phyloP scores from a whole-genome alignment of 495 filamentous ascomycete species.

The Thermochaetoides thermophila region DNA sequence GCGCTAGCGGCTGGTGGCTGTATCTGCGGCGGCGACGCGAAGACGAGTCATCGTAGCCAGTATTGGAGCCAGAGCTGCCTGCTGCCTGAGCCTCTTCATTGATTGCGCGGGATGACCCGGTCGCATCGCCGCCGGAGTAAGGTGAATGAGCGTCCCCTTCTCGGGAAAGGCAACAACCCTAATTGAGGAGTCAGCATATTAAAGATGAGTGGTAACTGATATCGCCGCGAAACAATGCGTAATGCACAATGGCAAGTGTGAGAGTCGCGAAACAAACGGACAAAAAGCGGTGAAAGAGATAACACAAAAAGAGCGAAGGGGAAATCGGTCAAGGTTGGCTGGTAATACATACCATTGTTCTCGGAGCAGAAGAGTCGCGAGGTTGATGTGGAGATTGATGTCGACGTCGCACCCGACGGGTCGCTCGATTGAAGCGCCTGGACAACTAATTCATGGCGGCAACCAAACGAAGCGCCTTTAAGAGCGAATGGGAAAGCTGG shows the following conservation, averaged over 20 bases:
- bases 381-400: background rate
- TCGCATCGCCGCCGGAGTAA: slow-evolving; percentile 22
- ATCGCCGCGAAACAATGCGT: background rate
- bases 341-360: slow-evolving; percentile 11
- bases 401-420: slow-evolving; percentile 10
- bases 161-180: slow-evolving; percentile 38
- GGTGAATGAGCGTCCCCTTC: slow-evolving; percentile 28
- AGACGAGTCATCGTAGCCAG: slow-evolving; percentile 11
- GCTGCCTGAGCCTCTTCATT: slow-evolving; percentile 17
- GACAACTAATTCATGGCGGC: slow-evolving; percentile 21
- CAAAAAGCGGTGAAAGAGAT: background rate
- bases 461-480: too few relatives aligned
- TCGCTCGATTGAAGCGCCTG: slow-evolving; percentile 15
- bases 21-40: slow-evolving; percentile 10
- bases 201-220: background rate
- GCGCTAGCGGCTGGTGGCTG: slow-evolving; percentile 15
- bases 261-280: background rate
- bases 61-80: slow-evolving; percentile 3
- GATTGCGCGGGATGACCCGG: slow-evolving; percentile 30
- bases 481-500: too few relatives aligned
- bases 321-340: background rate
- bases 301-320: background rate
- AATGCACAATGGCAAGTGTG: background rate
- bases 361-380: background rate
- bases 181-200: background rate